These are phyloP conservation scores for Syzygium malaccense DNA, from an alignment of 441 rosid species.

Conservation along the genomic window DNA sequence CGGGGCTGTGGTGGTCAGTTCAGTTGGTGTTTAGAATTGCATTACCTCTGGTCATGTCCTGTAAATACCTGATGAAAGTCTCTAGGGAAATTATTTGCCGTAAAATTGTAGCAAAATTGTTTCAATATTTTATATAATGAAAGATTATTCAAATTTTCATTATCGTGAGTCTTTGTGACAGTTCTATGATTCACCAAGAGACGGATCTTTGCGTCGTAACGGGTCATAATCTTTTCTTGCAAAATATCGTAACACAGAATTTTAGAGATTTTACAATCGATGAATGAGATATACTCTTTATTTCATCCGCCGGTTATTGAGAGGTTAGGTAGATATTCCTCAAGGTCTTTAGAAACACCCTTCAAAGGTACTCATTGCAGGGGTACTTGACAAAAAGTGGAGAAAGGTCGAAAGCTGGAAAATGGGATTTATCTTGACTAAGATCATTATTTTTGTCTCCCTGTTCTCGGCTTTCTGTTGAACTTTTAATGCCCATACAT, in stretches of 20 bases:
- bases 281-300: neutral
- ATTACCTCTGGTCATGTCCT: neutral
- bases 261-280: too few relatives aligned
- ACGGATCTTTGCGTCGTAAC: rapidly evolving
- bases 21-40: neutral
- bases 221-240: neutral
- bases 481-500: neutral
- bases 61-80: neutral
- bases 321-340: neutral
- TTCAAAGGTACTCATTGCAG: neutral
- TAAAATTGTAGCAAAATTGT: neutral
- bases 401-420: neutral
- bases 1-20: neutral
- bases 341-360: neutral
- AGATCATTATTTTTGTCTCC: neutral
- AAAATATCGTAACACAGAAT: neutral
- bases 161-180: neutral
- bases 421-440: neutral
- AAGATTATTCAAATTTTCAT: neutral
- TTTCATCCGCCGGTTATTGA: neutral
- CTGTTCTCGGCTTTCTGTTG: neutral
- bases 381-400: neutral
- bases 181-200: rapidly evolving
- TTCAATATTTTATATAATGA: neutral
- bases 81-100: neutral